Evolutionary conservation across 768 basidiomycete genomes (phyloP).

Genomic region (Phallus indusiatus): DNA sequence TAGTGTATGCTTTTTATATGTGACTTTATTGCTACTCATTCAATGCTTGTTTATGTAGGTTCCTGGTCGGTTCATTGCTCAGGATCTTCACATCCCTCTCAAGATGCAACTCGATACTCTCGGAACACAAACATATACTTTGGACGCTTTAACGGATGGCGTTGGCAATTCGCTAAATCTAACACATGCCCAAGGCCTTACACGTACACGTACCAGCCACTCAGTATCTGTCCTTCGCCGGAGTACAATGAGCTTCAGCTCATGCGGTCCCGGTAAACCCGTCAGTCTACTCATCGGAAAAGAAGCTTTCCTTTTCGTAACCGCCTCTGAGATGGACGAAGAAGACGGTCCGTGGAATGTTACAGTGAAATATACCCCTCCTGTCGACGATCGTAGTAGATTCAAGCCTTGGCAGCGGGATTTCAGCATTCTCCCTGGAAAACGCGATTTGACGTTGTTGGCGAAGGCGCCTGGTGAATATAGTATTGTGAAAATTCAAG

Average conservation of each 20-base stretch:
- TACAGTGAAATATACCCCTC: conserved; percentile 51
- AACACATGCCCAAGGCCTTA: conserved; percentile 28
- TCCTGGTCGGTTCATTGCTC: conserved; percentile 25
- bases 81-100: conserved; percentile 59
- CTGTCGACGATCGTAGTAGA: conserved; percentile 25
- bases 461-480: conserved; percentile 71
- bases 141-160: conserved; percentile 79
- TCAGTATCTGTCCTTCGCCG: conserved; percentile 63
- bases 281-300: conserved; percentile 63
- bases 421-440: conserved; percentile 39
- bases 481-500: conserved; percentile 56
- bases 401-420: conserved; percentile 56
- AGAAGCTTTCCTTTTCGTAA: conserved; percentile 47
- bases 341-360: conserved; percentile 65
- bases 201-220: conserved; percentile 34
- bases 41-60: conserved; percentile 4
- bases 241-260: conserved; percentile 61
- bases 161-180: conserved; percentile 60
- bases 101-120: conserved; percentile 50
- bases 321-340: conserved; percentile 43
- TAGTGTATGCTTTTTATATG: conserved; percentile 16
- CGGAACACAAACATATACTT: conserved; percentile 60
- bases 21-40: not conserved
- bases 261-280: conserved; percentile 64
- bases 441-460: conserved; percentile 37